These are phyloP conservation scores for Salix udensis DNA, from an alignment of 345 rosid species.

Conservation along the genomic window DNA sequence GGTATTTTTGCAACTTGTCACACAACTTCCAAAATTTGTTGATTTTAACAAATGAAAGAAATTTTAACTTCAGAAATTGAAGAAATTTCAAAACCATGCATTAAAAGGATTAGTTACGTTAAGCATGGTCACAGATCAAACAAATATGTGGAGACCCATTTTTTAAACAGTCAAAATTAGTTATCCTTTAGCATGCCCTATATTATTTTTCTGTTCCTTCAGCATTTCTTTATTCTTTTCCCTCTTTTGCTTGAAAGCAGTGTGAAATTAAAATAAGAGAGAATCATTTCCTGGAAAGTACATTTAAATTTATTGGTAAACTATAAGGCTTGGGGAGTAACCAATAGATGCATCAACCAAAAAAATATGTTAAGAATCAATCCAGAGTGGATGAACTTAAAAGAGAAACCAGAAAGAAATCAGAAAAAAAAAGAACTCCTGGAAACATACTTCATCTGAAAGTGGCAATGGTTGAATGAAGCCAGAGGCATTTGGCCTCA, in stretches of 20 bases:
- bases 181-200: neutral
- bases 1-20: neutral
- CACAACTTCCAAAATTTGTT: neutral
- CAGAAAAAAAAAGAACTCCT: neutral
- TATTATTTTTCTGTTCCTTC: neutral
- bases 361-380: neutral
- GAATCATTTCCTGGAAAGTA: neutral
- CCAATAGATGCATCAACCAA: neutral
- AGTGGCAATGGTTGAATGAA: constrained; percentile 23
- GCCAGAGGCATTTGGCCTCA: constrained; percentile 27
- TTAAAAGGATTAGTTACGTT: neutral
- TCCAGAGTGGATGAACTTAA: neutral
- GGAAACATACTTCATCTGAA: constrained; percentile 30
- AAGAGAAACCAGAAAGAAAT: constrained; percentile 4
- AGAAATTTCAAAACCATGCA: neutral
- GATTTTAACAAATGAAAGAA: neutral
- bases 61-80: neutral
- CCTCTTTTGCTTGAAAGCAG: neutral
- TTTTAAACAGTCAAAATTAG: neutral
- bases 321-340: neutral
- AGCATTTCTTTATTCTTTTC: neutral
- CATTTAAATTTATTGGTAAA: neutral
- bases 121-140: neutral
- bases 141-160: neutral
- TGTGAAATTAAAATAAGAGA: neutral